phyloP scores from a whole-genome alignment of 257 asterid species.

The Verbascum thapsus region DNA sequence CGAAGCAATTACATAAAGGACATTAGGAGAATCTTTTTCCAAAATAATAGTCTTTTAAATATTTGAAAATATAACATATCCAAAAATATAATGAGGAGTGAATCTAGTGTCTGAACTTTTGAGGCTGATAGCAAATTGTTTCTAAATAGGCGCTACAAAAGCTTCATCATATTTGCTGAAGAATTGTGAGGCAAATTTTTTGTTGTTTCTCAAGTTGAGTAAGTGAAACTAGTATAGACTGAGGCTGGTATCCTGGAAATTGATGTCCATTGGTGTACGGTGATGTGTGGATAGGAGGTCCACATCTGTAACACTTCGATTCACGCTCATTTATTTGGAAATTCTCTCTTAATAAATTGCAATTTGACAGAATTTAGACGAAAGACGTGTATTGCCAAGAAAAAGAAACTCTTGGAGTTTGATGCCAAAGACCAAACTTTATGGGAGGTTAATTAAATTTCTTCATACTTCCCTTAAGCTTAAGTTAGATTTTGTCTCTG shows the following conservation, averaged over 20 bases:
- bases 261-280: neutral
- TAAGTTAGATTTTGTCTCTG: no score
- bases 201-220: constrained; percentile 13
- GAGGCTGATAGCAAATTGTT: constrained; percentile 7
- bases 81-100: no score
- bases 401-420: neutral
- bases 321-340: neutral
- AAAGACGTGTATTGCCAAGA: neutral
- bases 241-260: neutral
- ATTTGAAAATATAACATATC: no score
- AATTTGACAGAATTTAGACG: neutral
- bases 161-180: neutral
- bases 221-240: neutral
- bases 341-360: neutral
- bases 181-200: neutral
- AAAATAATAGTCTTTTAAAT: no score
- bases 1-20: no score
- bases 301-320: neutral
- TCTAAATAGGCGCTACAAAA: neutral
- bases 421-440: neutral
- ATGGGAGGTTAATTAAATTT: neutral
- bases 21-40: no score
- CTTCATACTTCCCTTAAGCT: neutral
- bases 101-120: neutral
- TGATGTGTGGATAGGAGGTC: neutral